Conservation (phyloP, 176 grass and related monocot species). For the Zizania latifolia region DNA sequence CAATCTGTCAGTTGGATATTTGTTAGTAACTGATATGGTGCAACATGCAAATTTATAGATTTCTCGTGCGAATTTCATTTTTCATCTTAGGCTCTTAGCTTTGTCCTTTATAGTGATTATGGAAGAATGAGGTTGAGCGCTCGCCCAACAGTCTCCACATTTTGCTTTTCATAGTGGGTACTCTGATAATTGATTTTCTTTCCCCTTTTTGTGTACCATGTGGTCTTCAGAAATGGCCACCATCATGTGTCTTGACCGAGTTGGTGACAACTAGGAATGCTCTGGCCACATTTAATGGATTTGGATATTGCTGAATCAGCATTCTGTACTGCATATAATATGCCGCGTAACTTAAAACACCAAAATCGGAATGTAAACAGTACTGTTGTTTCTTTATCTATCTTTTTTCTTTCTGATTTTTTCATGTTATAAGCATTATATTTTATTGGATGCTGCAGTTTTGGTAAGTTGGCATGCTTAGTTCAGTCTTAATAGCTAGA, state of each 20-base stretch:
- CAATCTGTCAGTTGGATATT: background rate
- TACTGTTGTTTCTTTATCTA: constrained; percentile 5
- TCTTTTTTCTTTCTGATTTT: background rate
- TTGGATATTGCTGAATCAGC: constrained; percentile 3
- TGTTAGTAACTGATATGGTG: background rate
- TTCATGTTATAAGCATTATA: background rate
- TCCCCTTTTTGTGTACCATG: background rate
- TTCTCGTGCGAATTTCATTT: background rate
- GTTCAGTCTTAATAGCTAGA: background rate
- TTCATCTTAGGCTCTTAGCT: background rate
- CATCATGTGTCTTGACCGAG: background rate
- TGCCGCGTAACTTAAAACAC: background rate
- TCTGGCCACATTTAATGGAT: background rate
- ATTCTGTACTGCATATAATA: background rate
- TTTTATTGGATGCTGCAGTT: background rate
- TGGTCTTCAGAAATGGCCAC: background rate
- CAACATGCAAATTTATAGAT: background rate
- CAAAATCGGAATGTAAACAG: background rate
- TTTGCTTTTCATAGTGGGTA: constrained; percentile 21
- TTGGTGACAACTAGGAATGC: constrained; percentile 16
- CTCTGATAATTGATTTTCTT: constrained; percentile 10
- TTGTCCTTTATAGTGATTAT: background rate
- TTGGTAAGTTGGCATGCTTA: background rate
- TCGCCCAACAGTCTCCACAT: background rate
- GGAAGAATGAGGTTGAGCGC: background rate